Evolutionary conservation across 805 yeast genomes (phyloP).

Genomic region (Candida xyloterini): DNA sequence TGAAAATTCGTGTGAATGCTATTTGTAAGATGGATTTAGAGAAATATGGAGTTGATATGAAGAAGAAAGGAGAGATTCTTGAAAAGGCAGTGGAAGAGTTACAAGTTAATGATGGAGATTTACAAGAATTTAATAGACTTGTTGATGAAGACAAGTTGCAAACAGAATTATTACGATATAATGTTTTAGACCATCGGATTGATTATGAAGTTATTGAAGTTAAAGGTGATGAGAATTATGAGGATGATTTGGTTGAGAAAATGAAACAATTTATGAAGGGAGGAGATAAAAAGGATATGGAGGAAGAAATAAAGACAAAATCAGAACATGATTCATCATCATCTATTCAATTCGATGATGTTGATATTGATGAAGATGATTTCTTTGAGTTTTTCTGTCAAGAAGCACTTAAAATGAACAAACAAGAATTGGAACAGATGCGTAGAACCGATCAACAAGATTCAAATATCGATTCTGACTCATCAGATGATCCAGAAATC

Average conservation of each 20-base stretch:
- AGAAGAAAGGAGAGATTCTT: constrained; percentile 5
- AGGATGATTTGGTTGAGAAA: constrained; percentile 26
- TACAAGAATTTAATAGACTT: constrained; percentile 14
- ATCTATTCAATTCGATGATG: neutral
- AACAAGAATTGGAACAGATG: constrained; percentile 42
- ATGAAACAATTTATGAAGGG: constrained; percentile 22
- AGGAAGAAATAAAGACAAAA: constrained; percentile 11
- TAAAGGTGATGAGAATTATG: constrained; percentile 1
- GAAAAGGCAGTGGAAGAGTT: constrained; percentile 4
- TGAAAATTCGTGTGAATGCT: constrained; percentile 12
- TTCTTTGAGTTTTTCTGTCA: constrained; percentile 62
- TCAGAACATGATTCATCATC: no score
- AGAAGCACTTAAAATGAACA: constrained; percentile 49
- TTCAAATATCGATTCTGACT: neutral
- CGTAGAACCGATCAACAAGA: constrained; percentile 9
- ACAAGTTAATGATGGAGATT: neutral
- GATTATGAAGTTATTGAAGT: constrained; percentile 18
- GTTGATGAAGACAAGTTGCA: constrained; percentile 28
- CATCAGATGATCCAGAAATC: neutral
- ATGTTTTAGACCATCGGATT: constrained; percentile 21
- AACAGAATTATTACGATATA: constrained; percentile 24
- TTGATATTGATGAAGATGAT: constrained; percentile 62
- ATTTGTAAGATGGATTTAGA: constrained; percentile 11
- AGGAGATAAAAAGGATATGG: constrained; percentile 6
- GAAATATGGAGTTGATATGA: constrained; percentile 1